Evolutionary conservation across 441 rosid species (phyloP), one percentile per base, ranked within the genome.

Genomic region (Iberis amara): DNA sequence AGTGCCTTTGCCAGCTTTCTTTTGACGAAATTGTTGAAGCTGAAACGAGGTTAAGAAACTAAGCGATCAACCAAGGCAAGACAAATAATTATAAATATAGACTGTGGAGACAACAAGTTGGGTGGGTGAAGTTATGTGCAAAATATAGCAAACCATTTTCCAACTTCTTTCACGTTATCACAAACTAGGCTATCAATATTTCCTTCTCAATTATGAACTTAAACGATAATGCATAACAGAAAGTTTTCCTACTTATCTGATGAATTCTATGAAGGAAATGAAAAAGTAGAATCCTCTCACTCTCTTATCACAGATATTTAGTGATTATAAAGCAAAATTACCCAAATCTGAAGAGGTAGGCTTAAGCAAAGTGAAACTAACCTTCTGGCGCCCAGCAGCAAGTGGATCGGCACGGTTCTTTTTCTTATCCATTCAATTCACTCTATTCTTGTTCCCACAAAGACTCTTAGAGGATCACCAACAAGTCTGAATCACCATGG

Each of bases 1-100:
- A 60, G 48, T 32, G 50, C 81, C 84, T 78, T 80, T 85, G 50
- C 57, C 71, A 64, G 84, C 97, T 74, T 94, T 94, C 80, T 80
- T 94, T 71, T 90, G 94, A 55, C 99, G 96, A 75, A 65, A 94
- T 57, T 87, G 97, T 76, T 94, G 98, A 81, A 94, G 90, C 99
- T 94, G 85, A 63, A 48, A 61, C 23, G 33, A 55, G 49, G 48
- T 30, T n/a, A 49, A 43, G 8, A 60, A 66, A 48, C 32, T 28
- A 48, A 40, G 45, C 9, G 15, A 24, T n/a, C 6, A 31, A 43
- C 37, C 13, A 24, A 36, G n/a, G 43, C 57, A 53, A 56, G 14
- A 53, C 55, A 50, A 65, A 43, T 52, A 48, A 55, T 41, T n/a
- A n/a, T 32, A 44, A 42, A 41, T 36, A 9, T 35, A n/a, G 35